These are phyloP conservation scores for Extremus antarcticus DNA, from an alignment of 495 filamentous ascomycete genomes.

Conservation along the genomic window DNA sequence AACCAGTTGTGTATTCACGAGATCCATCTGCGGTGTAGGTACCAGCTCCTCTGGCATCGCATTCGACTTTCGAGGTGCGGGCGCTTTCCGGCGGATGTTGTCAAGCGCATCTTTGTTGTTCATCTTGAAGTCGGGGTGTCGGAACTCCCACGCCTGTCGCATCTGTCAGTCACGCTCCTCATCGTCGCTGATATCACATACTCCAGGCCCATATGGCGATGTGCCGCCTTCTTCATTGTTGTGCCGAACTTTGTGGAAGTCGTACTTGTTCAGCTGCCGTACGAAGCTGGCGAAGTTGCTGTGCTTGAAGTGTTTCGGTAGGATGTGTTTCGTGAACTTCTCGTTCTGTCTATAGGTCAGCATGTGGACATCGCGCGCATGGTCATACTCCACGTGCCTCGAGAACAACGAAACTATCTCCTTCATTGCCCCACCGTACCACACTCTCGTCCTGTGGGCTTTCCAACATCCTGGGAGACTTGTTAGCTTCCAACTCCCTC, in stretches of 20 bases:
- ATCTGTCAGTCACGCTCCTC: conserved; percentile 14
- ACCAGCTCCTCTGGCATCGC: conserved; percentile 57
- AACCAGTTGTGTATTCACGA: conserved; percentile 75
- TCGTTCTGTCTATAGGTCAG: conserved; percentile 56
- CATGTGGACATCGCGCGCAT: neutral
- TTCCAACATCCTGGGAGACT: conserved; percentile 74
- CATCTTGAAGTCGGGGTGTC: conserved; percentile 89
- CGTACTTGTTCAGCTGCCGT: conserved; percentile 96
- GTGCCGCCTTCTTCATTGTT: conserved; percentile 89
- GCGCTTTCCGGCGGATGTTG: conserved; percentile 92
- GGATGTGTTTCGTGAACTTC: conserved; percentile 93
- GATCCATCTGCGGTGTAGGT: conserved; percentile 77
- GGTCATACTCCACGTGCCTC: conserved; percentile 50
- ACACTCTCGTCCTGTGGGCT: conserved; percentile 86
- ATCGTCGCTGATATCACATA: conserved; percentile 36
- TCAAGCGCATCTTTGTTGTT: conserved; percentile 95
- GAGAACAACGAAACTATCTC: conserved; percentile 92
- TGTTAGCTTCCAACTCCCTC: neutral
- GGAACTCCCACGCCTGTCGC: conserved; percentile 87
- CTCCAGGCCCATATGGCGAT: conserved; percentile 82
- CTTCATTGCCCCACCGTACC: conserved; percentile 89
- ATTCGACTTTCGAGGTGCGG: conserved; percentile 72
- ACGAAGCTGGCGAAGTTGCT: conserved; percentile 99
- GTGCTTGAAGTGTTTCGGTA: conserved; percentile 96
- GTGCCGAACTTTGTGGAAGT: conserved; percentile 97